Evolutionary conservation across 2,329 filamentous ascomycete species (phyloP), one percentile per base, ranked within the genome.

Genomic region (Gaeumannomyces sp.): DNA sequence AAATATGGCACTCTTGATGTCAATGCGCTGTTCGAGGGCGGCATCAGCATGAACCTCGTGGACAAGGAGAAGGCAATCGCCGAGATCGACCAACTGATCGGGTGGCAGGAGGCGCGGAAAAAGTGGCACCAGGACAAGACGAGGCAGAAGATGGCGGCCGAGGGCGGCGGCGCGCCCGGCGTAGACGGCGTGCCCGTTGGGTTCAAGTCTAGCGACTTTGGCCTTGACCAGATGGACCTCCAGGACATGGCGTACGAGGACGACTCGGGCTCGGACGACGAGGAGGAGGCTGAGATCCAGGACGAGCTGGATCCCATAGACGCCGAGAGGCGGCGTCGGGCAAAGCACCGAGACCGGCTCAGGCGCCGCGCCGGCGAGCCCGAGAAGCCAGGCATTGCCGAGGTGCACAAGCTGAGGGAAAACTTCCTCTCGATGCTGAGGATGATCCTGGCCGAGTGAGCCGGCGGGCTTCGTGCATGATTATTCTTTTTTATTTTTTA

Each of bases 81-180:
- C 3, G 95, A 99, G 78, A 93, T 98, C 72, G 87, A 98, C 72
- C 80, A 84, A 35, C 81, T 99, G 62, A 95, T 99, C 70, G 83
- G 89, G 61, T 99, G 95, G 95, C 95, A 99, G 76, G 92, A 93
- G 74, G 91, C 92, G 58, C 84, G 95, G 64, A 98, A 99, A 83
- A 94, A 94, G 78, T 99, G 95, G 95, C 95, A 99, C 75, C 88
- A 94, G 67, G 92, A 96, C 78, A 99, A 99, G 83, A 99, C 95
- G 11, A 83, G 93, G 64, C 95, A 98, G 79, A 99, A 99, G 83
- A 98, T 99, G 95, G 95, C 95, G 0, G 93, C 92, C 2, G 93
- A 94, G 72, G 88, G 87, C 3, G 81, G 74, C 8, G 81, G 81
- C 7, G 61, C 56, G 7, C 45, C 22, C 50, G 45, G 45, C 27